Conservation (phyloP, 768 basidiomycete species). For the Mycena latifolia region DNA sequence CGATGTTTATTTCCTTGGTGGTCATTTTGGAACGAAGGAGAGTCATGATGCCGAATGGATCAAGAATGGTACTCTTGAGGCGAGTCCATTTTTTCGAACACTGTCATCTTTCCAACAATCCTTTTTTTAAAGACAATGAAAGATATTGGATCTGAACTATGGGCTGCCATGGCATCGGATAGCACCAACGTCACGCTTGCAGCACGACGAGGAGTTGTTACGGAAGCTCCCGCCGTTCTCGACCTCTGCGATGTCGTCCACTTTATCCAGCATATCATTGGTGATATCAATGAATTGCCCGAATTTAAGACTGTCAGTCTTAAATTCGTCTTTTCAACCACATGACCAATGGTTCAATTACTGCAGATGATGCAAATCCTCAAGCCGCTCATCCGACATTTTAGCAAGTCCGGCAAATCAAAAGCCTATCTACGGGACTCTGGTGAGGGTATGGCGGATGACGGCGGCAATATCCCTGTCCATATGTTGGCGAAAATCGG, state of each 20-base stretch:
- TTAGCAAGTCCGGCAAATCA: slow-evolving; percentile 25
- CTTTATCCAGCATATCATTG: slow-evolving; percentile 19
- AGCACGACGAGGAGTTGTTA: background rate
- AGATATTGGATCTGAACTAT: slow-evolving; percentile 8
- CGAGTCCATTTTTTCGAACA: background rate
- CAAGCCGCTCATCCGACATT: slow-evolving; percentile 22
- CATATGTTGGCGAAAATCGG: slow-evolving; percentile 19
- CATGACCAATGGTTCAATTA: background rate
- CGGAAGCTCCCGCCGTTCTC: background rate
- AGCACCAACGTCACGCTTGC: slow-evolving; percentile 19
- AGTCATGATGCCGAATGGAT: slow-evolving; percentile 19
- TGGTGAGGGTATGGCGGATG: slow-evolving; percentile 4
- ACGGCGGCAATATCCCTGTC: background rate
- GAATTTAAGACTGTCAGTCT: slow-evolving; percentile 8
- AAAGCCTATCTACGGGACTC: slow-evolving; percentile 15
- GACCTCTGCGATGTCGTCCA: slow-evolving; percentile 19
- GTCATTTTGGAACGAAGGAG: slow-evolving; percentile 18
- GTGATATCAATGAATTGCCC: slow-evolving; percentile 23
- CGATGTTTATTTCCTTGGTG: slow-evolving; percentile 18
- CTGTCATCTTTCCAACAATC: background rate
- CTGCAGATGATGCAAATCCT: slow-evolving; percentile 15
- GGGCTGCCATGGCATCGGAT: slow-evolving; percentile 6
- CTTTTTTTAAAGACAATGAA: slow-evolving; percentile 3
- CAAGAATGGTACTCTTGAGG: slow-evolving; percentile 3
- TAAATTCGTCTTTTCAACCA: background rate